Evolutionary conservation across 441 rosid genomes (phyloP).

Genomic region (Mallotus repandus): DNA sequence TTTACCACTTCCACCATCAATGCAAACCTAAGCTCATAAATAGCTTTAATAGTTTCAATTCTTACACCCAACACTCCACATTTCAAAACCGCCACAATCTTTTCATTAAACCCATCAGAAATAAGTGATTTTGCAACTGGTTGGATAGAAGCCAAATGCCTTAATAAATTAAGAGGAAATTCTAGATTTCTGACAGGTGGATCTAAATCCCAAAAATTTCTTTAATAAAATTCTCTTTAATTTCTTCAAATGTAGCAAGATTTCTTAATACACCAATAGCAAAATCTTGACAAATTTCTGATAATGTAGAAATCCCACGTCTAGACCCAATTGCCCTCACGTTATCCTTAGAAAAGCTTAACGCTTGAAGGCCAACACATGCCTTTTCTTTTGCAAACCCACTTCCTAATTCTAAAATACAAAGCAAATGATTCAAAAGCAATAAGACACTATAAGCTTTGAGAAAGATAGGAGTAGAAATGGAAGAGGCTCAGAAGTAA

Average conservation of each 20-base stretch:
- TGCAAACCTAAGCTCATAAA: conserved; percentile 47
- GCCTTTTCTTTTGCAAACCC: conserved; percentile 62
- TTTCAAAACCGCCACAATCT: conserved; percentile 35
- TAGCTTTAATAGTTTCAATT: conserved; percentile 65
- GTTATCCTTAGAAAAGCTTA: conserved; percentile 67
- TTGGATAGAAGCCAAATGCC: conserved; percentile 12
- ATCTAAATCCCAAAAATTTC: conserved; percentile 73
- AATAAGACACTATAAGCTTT: conserved; percentile 77
- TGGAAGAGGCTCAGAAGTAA: too few relatives aligned
- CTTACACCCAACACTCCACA: conserved; percentile 70
- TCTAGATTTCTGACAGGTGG: conserved; percentile 52
- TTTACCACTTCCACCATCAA: too few relatives aligned
- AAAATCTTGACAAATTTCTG: conserved; percentile 78
- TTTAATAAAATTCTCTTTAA: conserved; percentile 68
- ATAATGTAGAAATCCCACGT: conserved; percentile 78
- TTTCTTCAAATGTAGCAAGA: conserved; percentile 55
- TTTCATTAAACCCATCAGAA: conserved; percentile 47
- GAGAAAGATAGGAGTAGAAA: conserved; percentile 46
- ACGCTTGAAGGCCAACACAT: conserved; percentile 62
- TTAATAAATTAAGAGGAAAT: conserved; percentile 63
- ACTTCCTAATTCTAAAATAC: conserved; percentile 64
- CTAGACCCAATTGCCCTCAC: conserved; percentile 80
- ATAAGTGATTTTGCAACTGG: conserved; percentile 22
- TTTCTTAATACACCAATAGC: conserved; percentile 85
- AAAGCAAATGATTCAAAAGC: conserved; percentile 68